Conservation (phyloP, 1,139 yeast genomes). For the Taphrina populina region DNA sequence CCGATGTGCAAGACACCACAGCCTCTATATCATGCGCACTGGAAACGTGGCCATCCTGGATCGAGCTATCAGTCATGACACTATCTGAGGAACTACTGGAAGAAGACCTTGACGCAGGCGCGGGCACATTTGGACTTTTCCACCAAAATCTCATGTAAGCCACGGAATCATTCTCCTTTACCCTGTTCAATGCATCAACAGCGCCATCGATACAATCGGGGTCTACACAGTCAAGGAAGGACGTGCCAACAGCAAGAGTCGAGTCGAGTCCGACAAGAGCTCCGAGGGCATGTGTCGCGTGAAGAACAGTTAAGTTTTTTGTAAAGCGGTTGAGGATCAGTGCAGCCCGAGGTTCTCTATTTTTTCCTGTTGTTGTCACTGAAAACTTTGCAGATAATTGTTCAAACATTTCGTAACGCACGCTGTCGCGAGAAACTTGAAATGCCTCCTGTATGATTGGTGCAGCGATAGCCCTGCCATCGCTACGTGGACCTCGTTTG, state of each 20-base stretch:
- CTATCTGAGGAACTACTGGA: no score
- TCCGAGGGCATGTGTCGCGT: conserved; percentile 35
- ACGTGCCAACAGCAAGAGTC: conserved; percentile 26
- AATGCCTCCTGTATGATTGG: conserved; percentile 30
- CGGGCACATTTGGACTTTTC: conserved; percentile 3
- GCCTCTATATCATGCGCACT: conserved; percentile 36
- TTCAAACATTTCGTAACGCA: conserved; percentile 27
- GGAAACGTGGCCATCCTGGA: no score
- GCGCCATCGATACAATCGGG: conserved; percentile 34
- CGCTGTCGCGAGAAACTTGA: conserved; percentile 10
- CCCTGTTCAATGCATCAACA: conserved; percentile 36
- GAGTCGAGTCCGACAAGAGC: conserved; percentile 32
- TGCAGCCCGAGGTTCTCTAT: conserved; percentile 37
- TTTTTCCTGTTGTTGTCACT: background rate
- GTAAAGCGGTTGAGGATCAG: conserved; percentile 36
- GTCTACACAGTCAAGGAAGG: conserved; percentile 35
- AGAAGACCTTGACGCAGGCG: background rate
- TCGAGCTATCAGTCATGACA: no score
- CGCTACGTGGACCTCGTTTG: conserved; percentile 16
- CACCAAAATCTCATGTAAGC: conserved; percentile 37
- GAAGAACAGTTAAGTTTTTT: conserved; percentile 33
- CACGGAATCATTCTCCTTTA: conserved; percentile 37
- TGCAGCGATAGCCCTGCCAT: conserved; percentile 32
- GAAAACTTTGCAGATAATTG: conserved; percentile 29
- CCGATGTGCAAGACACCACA: conserved; percentile 37